Conservation (phyloP, 331 rosid genomes). For the Telfairia occidentalis region DNA sequence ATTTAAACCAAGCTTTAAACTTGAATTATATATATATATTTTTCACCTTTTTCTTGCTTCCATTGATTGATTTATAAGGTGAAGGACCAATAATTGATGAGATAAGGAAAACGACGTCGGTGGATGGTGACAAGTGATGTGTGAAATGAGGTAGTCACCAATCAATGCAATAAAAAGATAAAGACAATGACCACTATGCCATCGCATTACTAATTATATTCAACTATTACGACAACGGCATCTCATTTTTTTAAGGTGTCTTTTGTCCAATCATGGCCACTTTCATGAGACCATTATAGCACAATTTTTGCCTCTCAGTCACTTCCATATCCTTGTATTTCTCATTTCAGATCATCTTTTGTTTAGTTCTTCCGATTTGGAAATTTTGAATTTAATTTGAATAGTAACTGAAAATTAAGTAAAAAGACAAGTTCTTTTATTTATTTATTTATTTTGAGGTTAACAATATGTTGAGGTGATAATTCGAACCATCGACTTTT, state of each 20-base stretch:
- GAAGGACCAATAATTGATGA: neutral
- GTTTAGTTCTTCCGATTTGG: neutral
- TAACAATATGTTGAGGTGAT: too few species aligned
- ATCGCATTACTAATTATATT: neutral
- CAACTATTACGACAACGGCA: neutral
- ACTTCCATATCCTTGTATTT: neutral
- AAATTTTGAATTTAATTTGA: too few species aligned
- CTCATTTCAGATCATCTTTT: neutral
- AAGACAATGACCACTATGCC: neutral
- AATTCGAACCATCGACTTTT: too few species aligned
- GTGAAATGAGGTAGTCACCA: neutral
- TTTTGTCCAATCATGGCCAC: neutral
- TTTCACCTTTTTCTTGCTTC: neutral
- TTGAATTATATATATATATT: neutral
- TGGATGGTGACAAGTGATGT: conserved; percentile 9
- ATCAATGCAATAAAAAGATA: neutral
- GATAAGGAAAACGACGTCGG: conserved; percentile 14
- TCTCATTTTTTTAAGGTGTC: neutral
- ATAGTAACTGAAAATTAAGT: too few species aligned
- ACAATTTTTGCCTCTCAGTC: neutral
- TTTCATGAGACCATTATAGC: neutral
- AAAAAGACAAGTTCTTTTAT: too few species aligned
- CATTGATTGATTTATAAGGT: neutral
- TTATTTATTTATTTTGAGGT: too few species aligned
- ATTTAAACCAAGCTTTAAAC: neutral